These are phyloP conservation scores for Salvia miltiorrhiza DNA, from an alignment of 257 asterid genomes.

Conservation along the genomic window DNA sequence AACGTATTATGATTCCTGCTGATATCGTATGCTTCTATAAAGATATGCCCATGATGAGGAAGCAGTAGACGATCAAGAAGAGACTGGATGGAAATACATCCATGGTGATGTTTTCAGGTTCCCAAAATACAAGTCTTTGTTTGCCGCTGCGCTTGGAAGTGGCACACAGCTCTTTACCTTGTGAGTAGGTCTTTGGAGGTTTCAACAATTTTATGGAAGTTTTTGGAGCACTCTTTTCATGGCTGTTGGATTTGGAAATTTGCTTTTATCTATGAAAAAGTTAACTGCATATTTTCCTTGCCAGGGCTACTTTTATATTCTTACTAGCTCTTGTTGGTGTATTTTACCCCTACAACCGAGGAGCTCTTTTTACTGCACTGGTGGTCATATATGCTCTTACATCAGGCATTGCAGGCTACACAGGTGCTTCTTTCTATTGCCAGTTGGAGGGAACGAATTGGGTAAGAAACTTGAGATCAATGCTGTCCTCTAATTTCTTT, in stretches of 20 bases:
- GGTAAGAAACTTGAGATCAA: constrained; percentile 33
- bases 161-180: constrained; percentile 69
- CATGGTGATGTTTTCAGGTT: constrained; percentile 77
- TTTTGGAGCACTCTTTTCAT: not conserved
- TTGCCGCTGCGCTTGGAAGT: constrained; percentile 67
- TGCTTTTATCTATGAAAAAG: not conserved
- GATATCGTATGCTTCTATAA: constrained; percentile 10
- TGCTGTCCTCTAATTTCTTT: not conserved
- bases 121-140: constrained; percentile 56
- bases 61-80: constrained; percentile 64
- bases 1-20: not conserved
- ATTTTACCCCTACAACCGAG: constrained; percentile 69
- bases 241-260: not conserved
- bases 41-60: constrained; percentile 82
- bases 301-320: constrained; percentile 61
- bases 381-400: constrained; percentile 67
- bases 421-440: constrained; percentile 58
- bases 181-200: constrained; percentile 34
- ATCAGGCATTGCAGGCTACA: constrained; percentile 68
- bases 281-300: not conserved
- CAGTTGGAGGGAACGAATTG: constrained; percentile 76
- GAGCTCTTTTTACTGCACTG: constrained; percentile 58
- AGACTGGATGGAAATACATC: constrained; percentile 77
- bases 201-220: not conserved
- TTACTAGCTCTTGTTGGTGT: constrained; percentile 67